phyloP scores from a whole-genome alignment of 1,139 yeast genomes.

The Geotrichum citri-aurantii region DNA sequence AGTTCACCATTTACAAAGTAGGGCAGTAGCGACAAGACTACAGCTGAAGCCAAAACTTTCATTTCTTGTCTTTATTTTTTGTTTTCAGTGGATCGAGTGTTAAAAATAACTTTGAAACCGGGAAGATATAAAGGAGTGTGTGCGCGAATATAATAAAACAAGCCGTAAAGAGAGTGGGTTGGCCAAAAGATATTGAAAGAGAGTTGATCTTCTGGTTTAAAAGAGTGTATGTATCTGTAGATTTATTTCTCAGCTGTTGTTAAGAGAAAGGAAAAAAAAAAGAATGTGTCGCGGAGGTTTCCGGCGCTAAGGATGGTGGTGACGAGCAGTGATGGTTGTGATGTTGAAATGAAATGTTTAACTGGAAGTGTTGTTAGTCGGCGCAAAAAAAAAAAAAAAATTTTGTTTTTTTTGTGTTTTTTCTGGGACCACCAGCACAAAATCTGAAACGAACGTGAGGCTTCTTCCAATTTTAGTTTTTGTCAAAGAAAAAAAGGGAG shows the following conservation, averaged over 20 bases:
- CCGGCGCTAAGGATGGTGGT: background rate
- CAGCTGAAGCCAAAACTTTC: background rate
- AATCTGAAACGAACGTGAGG: no score
- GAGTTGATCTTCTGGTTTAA: background rate
- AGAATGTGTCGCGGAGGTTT: background rate
- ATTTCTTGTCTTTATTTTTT: background rate
- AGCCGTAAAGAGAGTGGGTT: background rate
- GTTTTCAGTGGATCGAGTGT: background rate
- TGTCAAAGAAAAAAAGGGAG: no score
- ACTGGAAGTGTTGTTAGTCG: no score
- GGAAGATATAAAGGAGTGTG: background rate
- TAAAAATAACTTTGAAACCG: background rate
- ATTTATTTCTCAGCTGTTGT: no score
- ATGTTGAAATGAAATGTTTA: background rate
- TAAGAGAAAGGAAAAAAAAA: background rate
- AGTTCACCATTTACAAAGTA: background rate
- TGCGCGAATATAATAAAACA: background rate
- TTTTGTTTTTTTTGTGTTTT: no score
- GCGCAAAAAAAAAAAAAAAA: no score
- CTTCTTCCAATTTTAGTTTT: no score
- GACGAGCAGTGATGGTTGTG: background rate
- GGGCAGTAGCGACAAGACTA: background rate
- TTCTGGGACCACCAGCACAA: no score
- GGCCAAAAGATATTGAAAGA: background rate
- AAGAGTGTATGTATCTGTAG: no score